Conservation (phyloP, 1,284 basidiomycete genomes). For the Irpex sp. region DNA sequence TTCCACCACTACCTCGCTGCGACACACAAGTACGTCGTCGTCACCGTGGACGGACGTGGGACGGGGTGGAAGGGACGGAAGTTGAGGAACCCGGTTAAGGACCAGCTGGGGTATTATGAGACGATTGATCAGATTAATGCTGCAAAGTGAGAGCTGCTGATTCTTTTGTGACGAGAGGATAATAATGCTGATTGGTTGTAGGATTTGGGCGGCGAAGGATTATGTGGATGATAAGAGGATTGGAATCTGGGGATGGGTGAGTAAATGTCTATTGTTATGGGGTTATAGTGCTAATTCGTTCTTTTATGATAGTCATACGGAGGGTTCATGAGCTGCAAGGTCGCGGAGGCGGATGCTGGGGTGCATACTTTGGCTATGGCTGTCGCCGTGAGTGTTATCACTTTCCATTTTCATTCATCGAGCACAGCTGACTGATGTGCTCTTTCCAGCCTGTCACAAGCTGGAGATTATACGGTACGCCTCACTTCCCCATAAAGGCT, state of each 20-base stretch:
- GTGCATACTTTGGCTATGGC: constrained; percentile 87
- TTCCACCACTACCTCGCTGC: constrained; percentile 89
- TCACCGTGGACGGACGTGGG: constrained; percentile 88
- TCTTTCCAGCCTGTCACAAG: constrained; percentile 68
- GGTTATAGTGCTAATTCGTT: background rate
- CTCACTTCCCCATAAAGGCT: no score
- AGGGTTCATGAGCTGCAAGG: constrained; percentile 89
- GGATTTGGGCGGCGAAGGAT: constrained; percentile 68
- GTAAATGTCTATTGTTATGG: constrained; percentile 17
- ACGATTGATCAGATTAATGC: constrained; percentile 84
- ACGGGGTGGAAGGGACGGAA: constrained; percentile 86
- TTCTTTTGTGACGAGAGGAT: background rate
- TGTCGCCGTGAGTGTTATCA: constrained; percentile 62
- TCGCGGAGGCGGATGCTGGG: constrained; percentile 81
- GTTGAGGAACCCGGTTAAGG: constrained; percentile 79
- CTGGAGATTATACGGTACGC: constrained; percentile 78
- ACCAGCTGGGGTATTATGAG: constrained; percentile 84
- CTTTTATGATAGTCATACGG: constrained; percentile 69
- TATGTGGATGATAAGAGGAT: constrained; percentile 81
- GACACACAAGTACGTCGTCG: constrained; percentile 79
- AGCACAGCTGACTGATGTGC: background rate
- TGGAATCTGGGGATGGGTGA: constrained; percentile 93
- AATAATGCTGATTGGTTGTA: constrained; percentile 18
- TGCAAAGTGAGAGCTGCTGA: constrained; percentile 51
- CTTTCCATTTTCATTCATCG: background rate